phyloP scores from a whole-genome alignment of 169 alveolate genomes.

The Cryptosporidium xiaoi region DNA sequence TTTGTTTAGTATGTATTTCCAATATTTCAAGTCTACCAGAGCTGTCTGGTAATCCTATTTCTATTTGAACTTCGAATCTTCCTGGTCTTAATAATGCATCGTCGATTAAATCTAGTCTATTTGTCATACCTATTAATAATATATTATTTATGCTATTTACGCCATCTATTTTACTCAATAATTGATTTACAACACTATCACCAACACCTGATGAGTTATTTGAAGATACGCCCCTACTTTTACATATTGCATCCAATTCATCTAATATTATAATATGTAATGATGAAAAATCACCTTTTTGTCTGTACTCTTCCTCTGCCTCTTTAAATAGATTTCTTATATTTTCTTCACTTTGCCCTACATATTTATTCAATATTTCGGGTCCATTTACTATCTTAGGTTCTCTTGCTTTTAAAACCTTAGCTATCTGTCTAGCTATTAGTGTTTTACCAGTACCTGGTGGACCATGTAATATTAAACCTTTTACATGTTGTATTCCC shows the following conservation, averaged over 20 bases:
- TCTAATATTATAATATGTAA: conserved; percentile 98
- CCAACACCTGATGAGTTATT: conserved; percentile 94
- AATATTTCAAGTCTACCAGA: conserved; percentile 96
- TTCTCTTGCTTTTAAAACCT: conserved; percentile 93
- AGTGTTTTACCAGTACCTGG: conserved; percentile 99
- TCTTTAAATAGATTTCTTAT: conserved; percentile 96
- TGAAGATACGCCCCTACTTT: conserved; percentile 93
- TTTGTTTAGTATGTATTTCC: conserved; percentile 96
- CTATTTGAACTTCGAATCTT: conserved; percentile 98
- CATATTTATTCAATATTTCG: conserved; percentile 94
- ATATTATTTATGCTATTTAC: conserved; percentile 97
- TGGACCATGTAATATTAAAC: conserved; percentile 98
- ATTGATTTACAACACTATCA: conserved; percentile 98
- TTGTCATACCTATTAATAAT: conserved; percentile 98
- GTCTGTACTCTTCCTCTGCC: conserved; percentile 95
- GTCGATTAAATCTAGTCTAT: conserved; percentile 97
- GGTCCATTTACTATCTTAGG: conserved; percentile 94
- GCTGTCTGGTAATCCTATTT: conserved; percentile 97
- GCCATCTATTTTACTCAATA: conserved; percentile 99
- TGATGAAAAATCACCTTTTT: conserved; percentile 94
- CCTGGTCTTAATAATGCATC: conserved; percentile 99
- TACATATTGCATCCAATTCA: conserved; percentile 99
- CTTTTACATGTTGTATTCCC: conserved; percentile 98
- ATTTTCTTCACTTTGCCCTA: conserved; percentile 99
- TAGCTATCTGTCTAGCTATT: conserved; percentile 99